phyloP scores from a whole-genome alignment of 257 asterid genomes.

The Nicotiana tabacum region DNA sequence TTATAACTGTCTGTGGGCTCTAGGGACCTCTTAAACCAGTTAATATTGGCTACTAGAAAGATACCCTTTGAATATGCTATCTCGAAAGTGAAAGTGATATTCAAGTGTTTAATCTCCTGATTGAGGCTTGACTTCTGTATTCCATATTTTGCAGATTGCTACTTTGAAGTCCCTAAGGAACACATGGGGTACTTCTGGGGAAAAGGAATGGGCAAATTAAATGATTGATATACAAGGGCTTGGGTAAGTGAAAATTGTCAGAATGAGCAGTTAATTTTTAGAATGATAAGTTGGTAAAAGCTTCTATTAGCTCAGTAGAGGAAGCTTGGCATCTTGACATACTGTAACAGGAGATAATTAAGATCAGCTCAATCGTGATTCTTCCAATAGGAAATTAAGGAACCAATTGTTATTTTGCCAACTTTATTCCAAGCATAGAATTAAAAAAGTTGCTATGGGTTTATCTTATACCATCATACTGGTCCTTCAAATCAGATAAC shows the following conservation, averaged over 20 bases:
- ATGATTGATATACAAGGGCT: constrained; percentile 69
- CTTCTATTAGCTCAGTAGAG: not conserved
- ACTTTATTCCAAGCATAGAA: not conserved
- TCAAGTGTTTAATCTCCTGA: too few relatives aligned
- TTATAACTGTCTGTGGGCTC: too few relatives aligned
- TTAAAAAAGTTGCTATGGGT: not conserved
- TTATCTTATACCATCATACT: not conserved
- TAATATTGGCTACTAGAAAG: too few relatives aligned
- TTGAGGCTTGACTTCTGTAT: too few relatives aligned
- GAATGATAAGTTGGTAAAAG: not conserved
- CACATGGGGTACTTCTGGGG: constrained; percentile 51
- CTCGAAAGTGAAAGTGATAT: too few relatives aligned
- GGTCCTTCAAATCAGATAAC: not conserved
- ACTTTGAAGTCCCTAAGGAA: too few relatives aligned
- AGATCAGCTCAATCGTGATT: not conserved
- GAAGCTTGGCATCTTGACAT: not conserved
- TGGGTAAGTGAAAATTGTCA: constrained; percentile 43
- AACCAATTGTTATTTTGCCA: not conserved
- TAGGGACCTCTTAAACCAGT: too few relatives aligned
- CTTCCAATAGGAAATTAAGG: not conserved
- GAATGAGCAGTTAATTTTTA: not conserved
- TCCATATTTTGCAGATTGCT: too few relatives aligned
- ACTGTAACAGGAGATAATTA: not conserved
- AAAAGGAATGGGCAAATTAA: constrained; percentile 89
- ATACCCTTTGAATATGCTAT: too few relatives aligned